Percentiles rank a stretch among this genome's conserved stretches.
Conservation (phyloP, 2,329 filamentous ascomycete species). For the Curvularia spicifera region DNA sequence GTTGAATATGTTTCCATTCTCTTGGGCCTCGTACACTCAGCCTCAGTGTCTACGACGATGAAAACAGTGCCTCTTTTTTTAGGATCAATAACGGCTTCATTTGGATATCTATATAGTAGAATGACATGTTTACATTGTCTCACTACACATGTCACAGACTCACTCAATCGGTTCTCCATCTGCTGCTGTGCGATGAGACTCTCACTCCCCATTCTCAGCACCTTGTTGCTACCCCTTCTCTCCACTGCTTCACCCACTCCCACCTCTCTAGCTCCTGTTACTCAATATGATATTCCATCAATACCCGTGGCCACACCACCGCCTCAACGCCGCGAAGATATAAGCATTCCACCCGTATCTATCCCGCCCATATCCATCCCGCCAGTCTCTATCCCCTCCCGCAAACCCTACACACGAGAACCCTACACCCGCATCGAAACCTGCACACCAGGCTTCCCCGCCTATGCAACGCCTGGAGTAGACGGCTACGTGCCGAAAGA, state of each 20-base stretch:
- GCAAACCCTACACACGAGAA: background rate
- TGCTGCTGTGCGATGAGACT: constrained; percentile 20
- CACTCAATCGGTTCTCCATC: constrained; percentile 7
- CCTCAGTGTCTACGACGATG: constrained; percentile 24
- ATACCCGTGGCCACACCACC: constrained; percentile 12
- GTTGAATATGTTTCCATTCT: constrained; percentile 12
- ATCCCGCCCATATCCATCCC: background rate
- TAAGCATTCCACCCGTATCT: constrained; percentile 16
- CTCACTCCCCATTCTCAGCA: constrained; percentile 10
- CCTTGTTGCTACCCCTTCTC: background rate
- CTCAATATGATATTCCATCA: constrained; percentile 11
- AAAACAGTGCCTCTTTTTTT: constrained; percentile 8
- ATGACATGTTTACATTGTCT: background rate
- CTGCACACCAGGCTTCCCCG: constrained; percentile 24
- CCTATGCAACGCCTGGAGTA: constrained; percentile 26
- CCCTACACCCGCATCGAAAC: constrained; percentile 5
- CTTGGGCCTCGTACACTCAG: constrained; percentile 18
- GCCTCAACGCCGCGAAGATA: constrained; percentile 20
- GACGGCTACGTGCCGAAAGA: constrained; percentile 30
- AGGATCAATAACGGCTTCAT: constrained; percentile 14
- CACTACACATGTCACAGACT: constrained; percentile 7
- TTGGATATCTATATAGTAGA: constrained; percentile 13
- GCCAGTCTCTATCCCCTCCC: background rate
- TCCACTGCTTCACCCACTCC: background rate
- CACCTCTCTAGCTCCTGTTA: constrained; percentile 11